phyloP scores from a whole-genome alignment of 2,329 filamentous ascomycete genomes.

The Penicillium sp. region DNA sequence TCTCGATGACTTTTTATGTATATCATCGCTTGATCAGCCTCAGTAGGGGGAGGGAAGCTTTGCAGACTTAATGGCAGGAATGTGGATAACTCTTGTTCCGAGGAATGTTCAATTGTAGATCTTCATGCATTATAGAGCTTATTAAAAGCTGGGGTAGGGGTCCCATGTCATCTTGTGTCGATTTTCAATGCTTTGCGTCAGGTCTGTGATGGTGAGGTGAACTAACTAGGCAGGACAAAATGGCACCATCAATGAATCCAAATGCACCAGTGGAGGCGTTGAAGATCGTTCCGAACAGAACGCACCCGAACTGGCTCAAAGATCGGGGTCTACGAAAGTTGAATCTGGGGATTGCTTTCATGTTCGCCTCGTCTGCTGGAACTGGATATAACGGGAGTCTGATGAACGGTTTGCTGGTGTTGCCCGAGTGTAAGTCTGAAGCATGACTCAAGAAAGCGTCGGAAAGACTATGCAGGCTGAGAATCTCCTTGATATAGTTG shows the following conservation, averaged over 20 bases:
- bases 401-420: constrained; percentile 25
- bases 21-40: constrained; percentile 12
- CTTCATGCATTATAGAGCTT: constrained; percentile 15
- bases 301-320: constrained; percentile 23
- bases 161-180: background rate
- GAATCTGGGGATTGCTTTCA: constrained; percentile 24
- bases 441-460: too few species aligned
- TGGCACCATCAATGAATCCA: constrained; percentile 16
- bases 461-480: background rate
- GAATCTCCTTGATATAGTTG: constrained; percentile 10
- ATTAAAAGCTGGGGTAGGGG: constrained; percentile 4
- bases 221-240: constrained; percentile 4
- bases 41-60: background rate
- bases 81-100: constrained; percentile 28
- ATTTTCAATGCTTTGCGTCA: background rate
- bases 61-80: constrained; percentile 16
- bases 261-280: constrained; percentile 15
- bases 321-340: constrained; percentile 25
- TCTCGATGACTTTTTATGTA: constrained; percentile 10
- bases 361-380: constrained; percentile 25
- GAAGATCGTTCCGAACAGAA: constrained; percentile 22
- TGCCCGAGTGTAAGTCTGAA: constrained; percentile 17
- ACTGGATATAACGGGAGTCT: constrained; percentile 27
- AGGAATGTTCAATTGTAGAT: background rate
- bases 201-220: background rate